phyloP scores from a whole-genome alignment of 2,329 filamentous ascomycete genomes.

The Pestalotiopsis sp. region DNA sequence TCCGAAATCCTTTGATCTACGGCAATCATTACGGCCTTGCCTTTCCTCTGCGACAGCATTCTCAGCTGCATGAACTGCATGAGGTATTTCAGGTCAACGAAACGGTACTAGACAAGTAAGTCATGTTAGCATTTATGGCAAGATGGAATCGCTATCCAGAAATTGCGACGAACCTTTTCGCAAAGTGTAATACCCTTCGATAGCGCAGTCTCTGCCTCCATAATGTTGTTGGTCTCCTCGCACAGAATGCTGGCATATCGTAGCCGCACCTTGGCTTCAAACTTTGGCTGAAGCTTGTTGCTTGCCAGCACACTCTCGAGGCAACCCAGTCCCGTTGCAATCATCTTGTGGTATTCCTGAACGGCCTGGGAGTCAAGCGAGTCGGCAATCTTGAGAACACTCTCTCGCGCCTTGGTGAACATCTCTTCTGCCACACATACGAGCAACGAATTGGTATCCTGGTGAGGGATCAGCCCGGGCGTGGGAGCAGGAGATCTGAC shows the following conservation, averaged over 20 bases:
- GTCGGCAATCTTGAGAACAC: slow-evolving; percentile 51
- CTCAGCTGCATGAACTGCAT: slow-evolving; percentile 76
- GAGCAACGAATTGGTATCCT: slow-evolving; percentile 62
- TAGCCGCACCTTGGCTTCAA: slow-evolving; percentile 70
- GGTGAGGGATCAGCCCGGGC: slow-evolving; percentile 43
- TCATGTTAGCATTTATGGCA: slow-evolving; percentile 18
- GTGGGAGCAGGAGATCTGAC: slow-evolving; percentile 32
- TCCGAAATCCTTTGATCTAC: slow-evolving; percentile 71
- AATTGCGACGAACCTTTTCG: slow-evolving; percentile 52
- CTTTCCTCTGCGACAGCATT: slow-evolving; percentile 70
- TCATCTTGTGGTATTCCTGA: slow-evolving; percentile 71
- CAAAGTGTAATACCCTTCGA: slow-evolving; percentile 73
- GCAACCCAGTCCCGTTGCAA: slow-evolving; percentile 73
- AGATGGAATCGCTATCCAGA: background rate
- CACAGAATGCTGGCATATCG: slow-evolving; percentile 73
- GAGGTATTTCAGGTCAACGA: slow-evolving; percentile 72
- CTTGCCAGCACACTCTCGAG: slow-evolving; percentile 70
- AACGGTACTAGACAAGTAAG: slow-evolving; percentile 46
- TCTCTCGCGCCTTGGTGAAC: slow-evolving; percentile 65
- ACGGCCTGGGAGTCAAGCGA: slow-evolving; percentile 54
- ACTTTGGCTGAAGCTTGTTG: slow-evolving; percentile 61
- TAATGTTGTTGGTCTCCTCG: slow-evolving; percentile 76
- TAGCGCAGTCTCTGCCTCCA: slow-evolving; percentile 72
- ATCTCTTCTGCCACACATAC: slow-evolving; percentile 78
- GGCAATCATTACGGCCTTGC: slow-evolving; percentile 73